These are phyloP conservation scores for Dictyostelium capitatum DNA, from an alignment of 78 protist genomes.

Conservation along the genomic window DNA sequence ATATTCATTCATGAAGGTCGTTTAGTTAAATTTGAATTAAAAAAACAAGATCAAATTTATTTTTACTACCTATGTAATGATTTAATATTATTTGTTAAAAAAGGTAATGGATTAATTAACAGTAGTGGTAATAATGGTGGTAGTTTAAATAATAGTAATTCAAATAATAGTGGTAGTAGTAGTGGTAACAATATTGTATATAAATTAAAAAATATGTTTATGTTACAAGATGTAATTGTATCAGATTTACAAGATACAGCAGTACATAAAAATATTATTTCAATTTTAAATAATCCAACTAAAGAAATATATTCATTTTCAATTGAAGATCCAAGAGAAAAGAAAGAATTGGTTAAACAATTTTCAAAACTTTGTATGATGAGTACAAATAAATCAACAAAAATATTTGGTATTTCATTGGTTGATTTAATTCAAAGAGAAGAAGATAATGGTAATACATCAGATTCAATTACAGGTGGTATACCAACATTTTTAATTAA, in stretches of 20 bases:
- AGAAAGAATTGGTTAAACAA: constrained; percentile 42
- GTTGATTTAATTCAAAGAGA: constrained; percentile 42
- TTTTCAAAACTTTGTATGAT: constrained; percentile 50
- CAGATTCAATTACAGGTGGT: not conserved
- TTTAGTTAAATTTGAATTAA: constrained; percentile 53
- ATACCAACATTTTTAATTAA: constrained; percentile 54
- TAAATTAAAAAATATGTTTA: constrained; percentile 44
- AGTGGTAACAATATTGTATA: constrained; percentile 9
- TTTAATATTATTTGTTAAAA: constrained; percentile 67
- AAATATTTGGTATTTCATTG: constrained; percentile 55
- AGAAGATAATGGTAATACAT: not conserved
- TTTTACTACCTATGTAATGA: constrained; percentile 66
- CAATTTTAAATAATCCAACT: constrained; percentile 35
- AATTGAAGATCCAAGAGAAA: constrained; percentile 57
- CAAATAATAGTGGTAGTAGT: not conserved
- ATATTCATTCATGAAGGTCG: constrained; percentile 69
- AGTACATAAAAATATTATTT: constrained; percentile 46
- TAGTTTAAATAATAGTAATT: not conserved
- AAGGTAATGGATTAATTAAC: not conserved
- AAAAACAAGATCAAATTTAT: constrained; percentile 71
- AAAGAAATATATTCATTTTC: constrained; percentile 34
- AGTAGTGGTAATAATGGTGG: not conserved
- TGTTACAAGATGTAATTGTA: constrained; percentile 52
- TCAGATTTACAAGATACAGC: constrained; percentile 46
- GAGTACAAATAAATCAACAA: constrained; percentile 37